Base-by-base conservation (phyloP, 148 eudicot genomes). In the Nepenthes gracilis region DNA sequence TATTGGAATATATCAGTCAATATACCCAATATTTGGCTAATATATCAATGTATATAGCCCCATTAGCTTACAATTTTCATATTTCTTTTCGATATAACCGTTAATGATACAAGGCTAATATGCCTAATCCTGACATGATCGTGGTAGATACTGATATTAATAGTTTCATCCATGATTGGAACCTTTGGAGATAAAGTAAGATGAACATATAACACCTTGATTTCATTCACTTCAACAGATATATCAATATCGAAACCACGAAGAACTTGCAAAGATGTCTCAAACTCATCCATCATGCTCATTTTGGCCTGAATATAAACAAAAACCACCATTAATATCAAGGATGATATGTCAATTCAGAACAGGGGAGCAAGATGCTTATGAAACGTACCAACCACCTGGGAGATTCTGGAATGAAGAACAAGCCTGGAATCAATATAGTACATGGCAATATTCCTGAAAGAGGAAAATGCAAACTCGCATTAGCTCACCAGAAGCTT, bases 381-480 rank as follows among this genome's bases (percentile, higher is more conserved):
- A 12, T 47, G 14, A 55, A 60, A 60, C 85, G 64, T 85, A 93
- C 98, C 95, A 93, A 72, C 98, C 98, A 93, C 76, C 98, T 80
- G 62, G 98, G 98, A 65, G 98, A 93, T 77, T 93, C 98, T 14
- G 96, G 98, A 60, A 93, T 79, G 77, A 93, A 93, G 77, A 93
- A 93, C 48, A 93, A 79, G 38, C 96, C 95, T 60, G 98, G 98
- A 49, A 93, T 88, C 77, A 93, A 76, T 53, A 88, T 47, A 11
- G 82, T 76, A 74, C 98, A 93, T 35, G 98, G 98, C 72, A 93
- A 66, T 33, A 69, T 79, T 75, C 96, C 98, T 93, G 88, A 33
- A 23, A 66, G 76, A 47, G 34, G 52, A 55, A 49, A 64, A 54
- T 11, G 35, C n/a, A 23, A 45, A 35, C 33, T 14, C 23, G 48